Conservation (phyloP, 371 early-diverging fungal species). For the Saksenaea vasiformis region DNA sequence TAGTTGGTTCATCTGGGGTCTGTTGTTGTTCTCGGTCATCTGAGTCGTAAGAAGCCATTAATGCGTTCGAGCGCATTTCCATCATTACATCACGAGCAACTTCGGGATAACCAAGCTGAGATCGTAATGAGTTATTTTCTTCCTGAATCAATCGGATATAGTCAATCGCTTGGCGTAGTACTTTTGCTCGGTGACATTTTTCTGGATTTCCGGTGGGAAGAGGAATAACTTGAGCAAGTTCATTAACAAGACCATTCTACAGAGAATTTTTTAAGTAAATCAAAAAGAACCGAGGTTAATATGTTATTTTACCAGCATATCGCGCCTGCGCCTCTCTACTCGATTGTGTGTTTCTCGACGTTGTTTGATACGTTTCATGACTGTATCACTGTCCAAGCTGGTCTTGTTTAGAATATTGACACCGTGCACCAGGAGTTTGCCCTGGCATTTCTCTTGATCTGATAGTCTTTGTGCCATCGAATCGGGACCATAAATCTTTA, state of each 20-base stretch:
- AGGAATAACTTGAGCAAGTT: conserved; percentile 24
- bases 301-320: conserved; percentile 41
- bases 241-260: conserved; percentile 26
- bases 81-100: neutral
- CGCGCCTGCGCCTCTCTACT: conserved; percentile 59
- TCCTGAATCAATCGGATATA: conserved; percentile 28
- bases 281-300: too few species aligned
- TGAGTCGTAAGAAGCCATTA: neutral
- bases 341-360: conserved; percentile 60
- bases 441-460: conserved; percentile 19
- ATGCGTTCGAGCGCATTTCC: neutral
- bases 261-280: too few species aligned
- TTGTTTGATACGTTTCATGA: conserved; percentile 55
- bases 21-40: neutral
- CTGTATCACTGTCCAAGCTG: conserved; percentile 55
- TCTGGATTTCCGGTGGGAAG: conserved; percentile 13
- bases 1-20: neutral
- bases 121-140: conserved; percentile 21
- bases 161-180: conserved; percentile 27
- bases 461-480: conserved; percentile 21
- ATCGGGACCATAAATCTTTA: conserved; percentile 26
- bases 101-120: conserved; percentile 10
- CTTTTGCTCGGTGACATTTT: conserved; percentile 25
- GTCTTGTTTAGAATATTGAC: conserved; percentile 60
- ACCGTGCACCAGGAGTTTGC: conserved; percentile 43